Conservation (phyloP, 257 asterid species). For the Solanum phureja region DNA sequence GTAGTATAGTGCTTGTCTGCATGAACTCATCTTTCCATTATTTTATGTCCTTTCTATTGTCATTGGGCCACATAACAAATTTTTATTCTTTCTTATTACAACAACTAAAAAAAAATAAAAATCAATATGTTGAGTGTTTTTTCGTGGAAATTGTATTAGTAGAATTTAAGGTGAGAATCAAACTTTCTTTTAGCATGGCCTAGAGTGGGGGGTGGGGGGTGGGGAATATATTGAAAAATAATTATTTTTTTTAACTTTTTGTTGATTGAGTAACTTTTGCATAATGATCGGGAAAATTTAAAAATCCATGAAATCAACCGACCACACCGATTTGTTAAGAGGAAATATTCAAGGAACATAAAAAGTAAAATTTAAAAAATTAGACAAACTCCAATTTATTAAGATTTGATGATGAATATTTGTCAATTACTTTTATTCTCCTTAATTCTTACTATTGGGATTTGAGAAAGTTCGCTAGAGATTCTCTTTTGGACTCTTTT, state of each 20-base stretch:
- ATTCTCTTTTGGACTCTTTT: background rate
- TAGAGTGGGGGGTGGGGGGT: background rate
- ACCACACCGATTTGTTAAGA: slow-evolving; percentile 1
- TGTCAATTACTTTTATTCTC: background rate
- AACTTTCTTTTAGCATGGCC: background rate
- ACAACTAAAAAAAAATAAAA: background rate
- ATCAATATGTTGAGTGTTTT: background rate
- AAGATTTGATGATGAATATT: background rate
- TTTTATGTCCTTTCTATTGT: background rate
- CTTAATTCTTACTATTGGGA: background rate
- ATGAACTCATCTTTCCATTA: background rate
- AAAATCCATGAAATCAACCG: slow-evolving; percentile 13
- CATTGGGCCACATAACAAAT: background rate
- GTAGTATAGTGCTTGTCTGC: background rate
- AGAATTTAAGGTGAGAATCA: slow-evolving; percentile 13
- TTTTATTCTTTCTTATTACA: background rate
- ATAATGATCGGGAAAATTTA: background rate
- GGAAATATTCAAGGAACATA: background rate
- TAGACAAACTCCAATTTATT: background rate
- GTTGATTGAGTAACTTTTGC: background rate
- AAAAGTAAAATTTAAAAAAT: background rate
- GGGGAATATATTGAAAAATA: slow-evolving; percentile 5
- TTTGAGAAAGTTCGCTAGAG: background rate
- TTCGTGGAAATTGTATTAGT: background rate
- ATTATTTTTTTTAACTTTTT: background rate